Evolutionary conservation across 2,329 filamentous ascomycete genomes (phyloP).

Genomic region (Nemania sp.): DNA sequence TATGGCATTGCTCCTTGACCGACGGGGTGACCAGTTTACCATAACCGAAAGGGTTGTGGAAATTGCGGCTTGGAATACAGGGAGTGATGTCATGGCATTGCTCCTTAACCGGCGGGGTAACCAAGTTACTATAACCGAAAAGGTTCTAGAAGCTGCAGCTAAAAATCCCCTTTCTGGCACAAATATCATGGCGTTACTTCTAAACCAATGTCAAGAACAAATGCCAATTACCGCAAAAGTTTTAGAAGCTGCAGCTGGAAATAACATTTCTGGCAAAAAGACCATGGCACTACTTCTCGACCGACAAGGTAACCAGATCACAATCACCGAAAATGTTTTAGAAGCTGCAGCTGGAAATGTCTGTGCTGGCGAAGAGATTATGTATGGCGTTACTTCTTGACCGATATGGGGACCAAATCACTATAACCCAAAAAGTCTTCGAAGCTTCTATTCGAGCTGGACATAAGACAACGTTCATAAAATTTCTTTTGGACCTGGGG

Average conservation of each 20-base stretch:
- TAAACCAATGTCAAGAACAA: neutral
- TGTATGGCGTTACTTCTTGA: neutral
- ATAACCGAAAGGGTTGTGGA: neutral
- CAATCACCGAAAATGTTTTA: neutral
- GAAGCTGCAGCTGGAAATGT: neutral
- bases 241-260: neutral
- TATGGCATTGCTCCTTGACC: neutral
- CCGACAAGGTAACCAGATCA: neutral
- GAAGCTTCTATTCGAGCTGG: too few species aligned
- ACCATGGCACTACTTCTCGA: neutral
- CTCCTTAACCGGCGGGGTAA: neutral
- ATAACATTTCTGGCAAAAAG: neutral
- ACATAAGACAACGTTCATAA: too few species aligned
- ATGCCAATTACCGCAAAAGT: neutral
- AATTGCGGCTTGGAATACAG: neutral
- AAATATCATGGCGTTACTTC: neutral
- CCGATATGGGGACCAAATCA: neutral
- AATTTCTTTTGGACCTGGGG: too few species aligned
- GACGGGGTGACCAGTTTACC: neutral
- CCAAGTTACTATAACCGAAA: neutral
- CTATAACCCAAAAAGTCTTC: neutral
- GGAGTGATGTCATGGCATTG: neutral
- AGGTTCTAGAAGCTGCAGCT: neutral
- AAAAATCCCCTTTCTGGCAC: neutral
- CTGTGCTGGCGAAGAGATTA: neutral